Conservation (phyloP, 2,329 filamentous ascomycete species). For the Zymoseptoria tritici region DNA sequence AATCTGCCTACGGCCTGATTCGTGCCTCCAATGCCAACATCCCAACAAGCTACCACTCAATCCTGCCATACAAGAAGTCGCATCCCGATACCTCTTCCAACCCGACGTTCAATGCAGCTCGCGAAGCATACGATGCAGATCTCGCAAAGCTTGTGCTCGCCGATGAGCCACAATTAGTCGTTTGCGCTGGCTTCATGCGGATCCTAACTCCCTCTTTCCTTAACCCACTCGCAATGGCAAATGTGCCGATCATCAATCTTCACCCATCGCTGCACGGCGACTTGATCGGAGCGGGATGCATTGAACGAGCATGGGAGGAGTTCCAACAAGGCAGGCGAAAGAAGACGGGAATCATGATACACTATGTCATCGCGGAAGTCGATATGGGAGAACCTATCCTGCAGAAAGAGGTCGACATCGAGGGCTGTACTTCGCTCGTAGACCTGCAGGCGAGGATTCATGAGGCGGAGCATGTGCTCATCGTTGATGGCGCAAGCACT, state of each 20-base stretch:
- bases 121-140: conserved; percentile 66
- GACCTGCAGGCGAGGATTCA: conserved; percentile 68
- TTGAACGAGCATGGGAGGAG: conserved; percentile 68
- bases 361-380: conserved; percentile 69
- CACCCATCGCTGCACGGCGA: conserved; percentile 68
- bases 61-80: conserved; percentile 66
- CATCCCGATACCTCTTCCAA: conserved; percentile 49
- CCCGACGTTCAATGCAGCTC: conserved; percentile 36
- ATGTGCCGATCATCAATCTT: conserved; percentile 69
- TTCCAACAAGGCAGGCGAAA: conserved; percentile 61
- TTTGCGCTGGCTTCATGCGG: conserved; percentile 84
- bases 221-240: conserved; percentile 54
- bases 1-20: conserved; percentile 56
- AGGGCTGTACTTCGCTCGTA: conserved; percentile 52
- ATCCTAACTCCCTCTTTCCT: conserved; percentile 66
- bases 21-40: conserved; percentile 56
- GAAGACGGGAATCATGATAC: conserved; percentile 77
- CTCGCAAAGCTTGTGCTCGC: conserved; percentile 60
- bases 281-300: conserved; percentile 66
- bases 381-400: conserved; percentile 72
- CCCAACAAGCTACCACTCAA: conserved; percentile 72
- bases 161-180: conserved; percentile 63
- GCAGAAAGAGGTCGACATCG: conserved; percentile 58
- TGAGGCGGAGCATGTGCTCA: conserved; percentile 65
- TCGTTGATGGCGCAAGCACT: conserved; percentile 63